Conservation (phyloP, 192 early-diverging fungal species). For the Backusella tuberculispora region DNA sequence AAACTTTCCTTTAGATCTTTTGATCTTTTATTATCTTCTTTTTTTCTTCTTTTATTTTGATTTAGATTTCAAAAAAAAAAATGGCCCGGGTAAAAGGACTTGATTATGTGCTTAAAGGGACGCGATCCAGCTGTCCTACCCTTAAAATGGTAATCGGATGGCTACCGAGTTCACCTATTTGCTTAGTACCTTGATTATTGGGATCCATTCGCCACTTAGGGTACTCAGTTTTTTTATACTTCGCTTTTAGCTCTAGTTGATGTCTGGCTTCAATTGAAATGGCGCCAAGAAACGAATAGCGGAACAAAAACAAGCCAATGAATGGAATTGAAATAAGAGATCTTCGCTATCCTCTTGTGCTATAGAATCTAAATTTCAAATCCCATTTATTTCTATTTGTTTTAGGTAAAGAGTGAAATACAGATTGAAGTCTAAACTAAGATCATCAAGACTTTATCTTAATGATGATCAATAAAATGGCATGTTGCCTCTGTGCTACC, state of each 20-base stretch:
- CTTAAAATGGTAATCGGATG: slow-evolving; percentile 5
- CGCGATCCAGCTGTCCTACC: slow-evolving; percentile 12
- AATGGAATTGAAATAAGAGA: not conserved
- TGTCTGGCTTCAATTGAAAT: not conserved
- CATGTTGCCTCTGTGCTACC: not conserved
- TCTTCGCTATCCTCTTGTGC: slow-evolving; percentile 2
- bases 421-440: not conserved
- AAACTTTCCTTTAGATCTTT: not conserved
- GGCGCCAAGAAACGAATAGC: slow-evolving; percentile 2
- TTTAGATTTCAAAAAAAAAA: not conserved
- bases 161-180: not conserved
- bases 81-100: not conserved
- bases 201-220: slow-evolving; percentile 10
- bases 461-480: slow-evolving; percentile 4
- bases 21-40: not conserved
- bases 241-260: not conserved
- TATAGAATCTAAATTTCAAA: not conserved
- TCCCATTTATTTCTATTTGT: not conserved
- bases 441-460: not conserved
- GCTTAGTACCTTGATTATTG: not conserved
- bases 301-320: slow-evolving; percentile 4
- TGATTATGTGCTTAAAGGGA: not conserved
- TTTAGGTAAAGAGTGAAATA: not conserved
- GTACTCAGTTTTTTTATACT: not conserved
- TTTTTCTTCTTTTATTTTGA: not conserved